Evolutionary conservation across 164 flowering plant species (phyloP).

Genomic region (Chloranthus sessilifolius): DNA sequence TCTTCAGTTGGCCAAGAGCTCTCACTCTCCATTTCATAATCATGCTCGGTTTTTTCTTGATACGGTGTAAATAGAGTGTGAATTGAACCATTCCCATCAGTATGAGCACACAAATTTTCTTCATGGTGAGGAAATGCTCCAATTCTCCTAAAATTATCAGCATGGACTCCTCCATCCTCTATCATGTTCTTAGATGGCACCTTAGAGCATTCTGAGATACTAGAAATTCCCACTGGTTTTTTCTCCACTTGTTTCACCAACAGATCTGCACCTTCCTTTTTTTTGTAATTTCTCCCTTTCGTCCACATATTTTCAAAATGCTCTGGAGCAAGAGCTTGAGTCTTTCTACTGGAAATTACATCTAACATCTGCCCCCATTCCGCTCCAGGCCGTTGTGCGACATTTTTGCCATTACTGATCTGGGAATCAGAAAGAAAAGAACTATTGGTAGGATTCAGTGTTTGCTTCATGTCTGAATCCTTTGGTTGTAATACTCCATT

Average conservation of each 20-base stretch:
- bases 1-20: constrained; percentile 63
- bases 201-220: constrained; percentile 17
- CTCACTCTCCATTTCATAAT: constrained; percentile 46
- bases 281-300: constrained; percentile 76
- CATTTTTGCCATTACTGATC: constrained; percentile 22
- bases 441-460: constrained; percentile 27
- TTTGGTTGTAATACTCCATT: constrained; percentile 37
- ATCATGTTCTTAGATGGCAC: constrained; percentile 16
- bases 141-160: constrained; percentile 12
- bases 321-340: constrained; percentile 91
- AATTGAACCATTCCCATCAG: constrained; percentile 13
- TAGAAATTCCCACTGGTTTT: constrained; percentile 21
- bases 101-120: constrained; percentile 11
- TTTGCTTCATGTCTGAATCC: constrained; percentile 46
- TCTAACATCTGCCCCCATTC: constrained; percentile 94
- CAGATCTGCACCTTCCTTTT: constrained; percentile 39
- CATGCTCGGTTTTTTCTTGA: constrained; percentile 36
- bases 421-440: constrained; percentile 39
- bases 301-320: constrained; percentile 98
- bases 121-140: constrained; percentile 13
- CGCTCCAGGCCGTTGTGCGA: constrained; percentile 49
- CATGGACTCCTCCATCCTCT: constrained; percentile 20
- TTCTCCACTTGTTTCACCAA: constrained; percentile 28
- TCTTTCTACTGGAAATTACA: constrained; percentile 63
- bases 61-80: constrained; percentile 16